Base-by-base conservation (phyloP, 371 early-diverging fungal genomes). In the Quaeritorhiza haematococci region DNA sequence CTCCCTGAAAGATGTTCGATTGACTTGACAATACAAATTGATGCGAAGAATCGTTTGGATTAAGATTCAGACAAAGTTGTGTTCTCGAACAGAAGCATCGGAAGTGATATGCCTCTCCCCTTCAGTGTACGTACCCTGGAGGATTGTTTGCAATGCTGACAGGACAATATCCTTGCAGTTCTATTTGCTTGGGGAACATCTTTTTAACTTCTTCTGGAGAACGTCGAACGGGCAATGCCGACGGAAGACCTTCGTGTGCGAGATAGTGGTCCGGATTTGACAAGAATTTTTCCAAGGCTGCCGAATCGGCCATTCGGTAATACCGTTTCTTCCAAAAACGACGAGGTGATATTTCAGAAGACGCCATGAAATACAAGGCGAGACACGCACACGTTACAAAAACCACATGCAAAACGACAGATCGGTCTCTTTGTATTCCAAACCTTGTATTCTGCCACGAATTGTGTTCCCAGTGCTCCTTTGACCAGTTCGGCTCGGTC, bases 161-260 rank as follows among this genome's bases (percentile, higher is more conserved):
- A 17, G 80, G 77, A 49, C 76, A 76, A 47, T 75, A 76, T 4
- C 80, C 80, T 59, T 68, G 67, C 23, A 76, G 59, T 52, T 79
- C 75, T 1, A 79, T 43, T 28, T 70, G 66, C 46, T 63, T 59
- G 7, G 80, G 80, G 56, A 79, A 79, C 33, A 64, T 49, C 1
- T 42, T 35, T 33, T 68, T 67, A 19, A 79, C 59, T 21, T 59
- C 71, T 4, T 33, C 46, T 21, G 52, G 7, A 10, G 60, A 43
- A 27, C 51, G 35, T 13, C 61, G 42, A 13, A 49, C 28, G 2
- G 80, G 80, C 23, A 79, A 53, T 1, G 30, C 17, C 4, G 60
- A 66, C 3, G 75, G 77, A 5, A 79, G 52, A 19, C 10, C 27
- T n/a, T 58, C 57, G 7, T 49, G 55, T 2, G 66, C 63, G 1